A percentile compares a stretch with the other conserved stretches of the same genome.
Evolutionary conservation across 2,329 filamentous ascomycete genomes (phyloP).

Genomic region (Cladosporium colombiae): DNA sequence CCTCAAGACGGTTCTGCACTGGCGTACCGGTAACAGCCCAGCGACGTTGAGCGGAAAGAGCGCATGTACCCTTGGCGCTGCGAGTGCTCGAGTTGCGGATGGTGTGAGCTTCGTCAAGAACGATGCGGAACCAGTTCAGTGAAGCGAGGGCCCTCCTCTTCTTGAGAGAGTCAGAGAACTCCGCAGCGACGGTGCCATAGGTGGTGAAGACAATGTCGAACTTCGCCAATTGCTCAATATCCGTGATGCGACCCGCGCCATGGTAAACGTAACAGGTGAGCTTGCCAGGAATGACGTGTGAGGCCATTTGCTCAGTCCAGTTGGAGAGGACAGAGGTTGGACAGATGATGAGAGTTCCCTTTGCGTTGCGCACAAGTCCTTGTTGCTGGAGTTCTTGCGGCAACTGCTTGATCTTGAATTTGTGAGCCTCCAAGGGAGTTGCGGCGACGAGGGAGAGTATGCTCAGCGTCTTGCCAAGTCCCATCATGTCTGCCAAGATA

Average conservation of each 20-base stretch:
- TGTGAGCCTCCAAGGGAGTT: slow-evolving; percentile 61
- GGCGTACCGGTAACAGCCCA: slow-evolving; percentile 99
- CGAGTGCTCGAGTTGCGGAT: slow-evolving; percentile 83
- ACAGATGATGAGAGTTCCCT: slow-evolving; percentile 81
- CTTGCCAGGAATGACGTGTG: slow-evolving; percentile 67
- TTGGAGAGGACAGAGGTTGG: slow-evolving; percentile 90
- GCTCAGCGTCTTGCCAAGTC: slow-evolving; percentile 63
- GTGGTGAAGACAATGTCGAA: slow-evolving; percentile 90
- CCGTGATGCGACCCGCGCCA: slow-evolving; percentile 71
- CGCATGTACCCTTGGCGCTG: slow-evolving; percentile 82
- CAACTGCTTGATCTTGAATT: slow-evolving; percentile 61
- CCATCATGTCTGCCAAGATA: slow-evolving; percentile 55
- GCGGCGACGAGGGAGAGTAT: slow-evolving; percentile 75
- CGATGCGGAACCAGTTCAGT: slow-evolving; percentile 89
- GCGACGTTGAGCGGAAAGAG: slow-evolving; percentile 74
- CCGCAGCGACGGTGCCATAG: slow-evolving; percentile 83
- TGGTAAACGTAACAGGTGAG: slow-evolving; percentile 84
- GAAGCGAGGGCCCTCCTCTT: slow-evolving; percentile 68
- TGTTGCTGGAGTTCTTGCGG: not conserved
- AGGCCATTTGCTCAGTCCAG: slow-evolving; percentile 89
- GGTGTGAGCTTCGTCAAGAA: slow-evolving; percentile 91
- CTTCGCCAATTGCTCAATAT: slow-evolving; percentile 65
- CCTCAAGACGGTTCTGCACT: slow-evolving; percentile 89
- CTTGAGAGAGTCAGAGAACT: slow-evolving; percentile 44
- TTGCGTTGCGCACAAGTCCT: slow-evolving; percentile 64